Conservation (phyloP, 2,329 filamentous ascomycete genomes). For the Trichophaea hybrida region DNA sequence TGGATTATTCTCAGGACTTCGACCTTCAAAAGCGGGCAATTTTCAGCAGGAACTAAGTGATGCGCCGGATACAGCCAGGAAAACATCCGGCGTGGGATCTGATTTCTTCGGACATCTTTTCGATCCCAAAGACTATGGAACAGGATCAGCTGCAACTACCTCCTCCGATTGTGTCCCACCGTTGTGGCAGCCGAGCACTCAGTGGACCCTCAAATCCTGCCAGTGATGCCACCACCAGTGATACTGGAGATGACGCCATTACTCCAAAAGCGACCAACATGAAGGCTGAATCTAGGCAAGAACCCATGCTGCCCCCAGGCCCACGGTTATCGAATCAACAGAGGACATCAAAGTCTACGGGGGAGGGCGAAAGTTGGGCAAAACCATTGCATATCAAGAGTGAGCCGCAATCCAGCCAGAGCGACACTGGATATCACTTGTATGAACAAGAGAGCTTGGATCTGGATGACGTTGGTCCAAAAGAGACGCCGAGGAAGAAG, state of each 20-base stretch:
- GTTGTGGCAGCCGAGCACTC: no score
- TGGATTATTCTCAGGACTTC: constrained; percentile 7
- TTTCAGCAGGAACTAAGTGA: not conserved
- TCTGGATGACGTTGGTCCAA: constrained; percentile 21
- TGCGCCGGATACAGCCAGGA: not conserved
- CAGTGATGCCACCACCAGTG: not conserved
- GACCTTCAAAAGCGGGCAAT: not conserved
- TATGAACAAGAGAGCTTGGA: constrained; percentile 23
- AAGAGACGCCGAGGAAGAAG: constrained; percentile 17
- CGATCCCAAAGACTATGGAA: not conserved
- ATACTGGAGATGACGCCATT: not conserved
- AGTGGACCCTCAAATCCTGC: not conserved
- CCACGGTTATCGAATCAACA: not conserved
- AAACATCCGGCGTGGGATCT: not conserved
- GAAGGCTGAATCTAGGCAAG: no score
- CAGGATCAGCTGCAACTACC: not conserved
- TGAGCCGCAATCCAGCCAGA: constrained; percentile 14
- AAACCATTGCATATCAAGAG: constrained; percentile 19
- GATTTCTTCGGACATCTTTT: not conserved
- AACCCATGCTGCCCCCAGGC: not conserved
- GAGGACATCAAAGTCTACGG: not conserved
- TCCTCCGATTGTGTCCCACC: not conserved
- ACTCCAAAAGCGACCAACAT: constrained; percentile 1
- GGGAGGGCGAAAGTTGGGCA: constrained; percentile 6
- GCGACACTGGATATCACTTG: constrained; percentile 17